A percentile compares a stretch with the other conserved stretches of the same genome.
phyloP scores from a whole-genome alignment of 768 basidiomycete genomes.

The Podaxis sp. region DNA sequence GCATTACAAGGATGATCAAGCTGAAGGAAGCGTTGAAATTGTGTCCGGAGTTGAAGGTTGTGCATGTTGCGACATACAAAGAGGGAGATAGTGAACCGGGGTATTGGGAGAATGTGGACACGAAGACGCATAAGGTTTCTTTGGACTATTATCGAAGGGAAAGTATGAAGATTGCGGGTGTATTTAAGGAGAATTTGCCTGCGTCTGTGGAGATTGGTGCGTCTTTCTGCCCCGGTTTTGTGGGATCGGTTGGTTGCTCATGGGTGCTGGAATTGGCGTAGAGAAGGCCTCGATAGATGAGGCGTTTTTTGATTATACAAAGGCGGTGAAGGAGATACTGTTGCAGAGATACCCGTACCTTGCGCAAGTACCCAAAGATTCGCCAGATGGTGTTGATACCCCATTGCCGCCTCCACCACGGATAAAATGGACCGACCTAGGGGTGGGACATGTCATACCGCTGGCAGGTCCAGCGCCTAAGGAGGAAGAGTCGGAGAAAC shows the following conservation, averaged over 20 bases:
- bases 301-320: conserved; percentile 90
- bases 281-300: conserved; percentile 99
- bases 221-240: conserved; percentile 9
- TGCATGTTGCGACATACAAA: conserved; percentile 94
- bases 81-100: conserved; percentile 85
- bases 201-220: conserved; percentile 74
- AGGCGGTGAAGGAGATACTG: conserved; percentile 72
- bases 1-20: conserved; percentile 90
- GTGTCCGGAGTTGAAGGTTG: conserved; percentile 80
- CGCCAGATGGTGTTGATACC: conserved; percentile 70
- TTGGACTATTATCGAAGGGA: conserved; percentile 92
- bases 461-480: conserved; percentile 28
- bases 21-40: conserved; percentile 78
- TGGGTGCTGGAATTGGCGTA: conserved; percentile 24
- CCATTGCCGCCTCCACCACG: conserved; percentile 72
- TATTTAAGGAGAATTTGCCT: conserved; percentile 80
- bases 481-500: conserved; percentile 8
- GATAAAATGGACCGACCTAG: conserved; percentile 56
- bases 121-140: conserved; percentile 93
- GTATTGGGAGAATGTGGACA: conserved; percentile 90
- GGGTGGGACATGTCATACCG: conserved; percentile 55
- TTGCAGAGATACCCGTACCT: conserved; percentile 79
- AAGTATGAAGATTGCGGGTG: conserved; percentile 77
- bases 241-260: background rate
- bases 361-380: conserved; percentile 61